Evolutionary conservation across 768 basidiomycete genomes (phyloP).

Genomic region (Auriscalpium vulgare): DNA sequence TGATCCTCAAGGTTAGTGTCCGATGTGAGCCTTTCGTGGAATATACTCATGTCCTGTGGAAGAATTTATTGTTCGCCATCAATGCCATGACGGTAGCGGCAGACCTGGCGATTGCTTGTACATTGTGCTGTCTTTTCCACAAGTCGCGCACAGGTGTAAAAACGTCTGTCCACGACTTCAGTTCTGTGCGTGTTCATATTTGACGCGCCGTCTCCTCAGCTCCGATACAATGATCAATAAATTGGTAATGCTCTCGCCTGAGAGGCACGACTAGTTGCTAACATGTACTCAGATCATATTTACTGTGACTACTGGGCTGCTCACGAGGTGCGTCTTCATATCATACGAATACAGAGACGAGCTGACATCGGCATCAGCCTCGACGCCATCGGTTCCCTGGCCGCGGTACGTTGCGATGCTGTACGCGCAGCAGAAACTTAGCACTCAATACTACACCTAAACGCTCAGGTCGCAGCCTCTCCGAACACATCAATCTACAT

Average conservation of each 20-base stretch:
- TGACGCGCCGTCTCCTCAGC: conserved; percentile 6
- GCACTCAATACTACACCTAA: conserved; percentile 21
- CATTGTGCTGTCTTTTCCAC: conserved; percentile 41
- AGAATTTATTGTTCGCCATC: conserved; percentile 50
- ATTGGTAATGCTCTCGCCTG: conserved; percentile 1
- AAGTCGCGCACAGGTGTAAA: conserved; percentile 46
- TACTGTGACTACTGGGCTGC: conserved; percentile 34
- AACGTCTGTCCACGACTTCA: conserved; percentile 27
- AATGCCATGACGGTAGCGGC: conserved; percentile 43
- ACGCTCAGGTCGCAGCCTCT: conserved; percentile 23
- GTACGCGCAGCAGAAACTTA: conserved; percentile 10
- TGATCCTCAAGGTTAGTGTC: background rate
- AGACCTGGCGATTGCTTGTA: conserved; percentile 42
- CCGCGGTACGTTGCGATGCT: conserved; percentile 24
- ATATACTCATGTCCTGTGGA: background rate
- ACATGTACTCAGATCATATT: conserved; percentile 23
- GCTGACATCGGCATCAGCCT: conserved; percentile 14
- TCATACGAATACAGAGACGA: too few relatives aligned
- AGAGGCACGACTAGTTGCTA: too few relatives aligned
- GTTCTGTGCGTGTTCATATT: background rate
- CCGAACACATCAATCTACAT: conserved; percentile 48
- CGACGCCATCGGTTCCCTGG: conserved; percentile 34
- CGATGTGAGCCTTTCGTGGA: too few relatives aligned
- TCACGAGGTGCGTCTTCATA: conserved; percentile 18
- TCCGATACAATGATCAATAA: conserved; percentile 39